Evolutionary conservation across 352 stramenopile genomes (phyloP).

Genomic region (Pythium oligandrum): DNA sequence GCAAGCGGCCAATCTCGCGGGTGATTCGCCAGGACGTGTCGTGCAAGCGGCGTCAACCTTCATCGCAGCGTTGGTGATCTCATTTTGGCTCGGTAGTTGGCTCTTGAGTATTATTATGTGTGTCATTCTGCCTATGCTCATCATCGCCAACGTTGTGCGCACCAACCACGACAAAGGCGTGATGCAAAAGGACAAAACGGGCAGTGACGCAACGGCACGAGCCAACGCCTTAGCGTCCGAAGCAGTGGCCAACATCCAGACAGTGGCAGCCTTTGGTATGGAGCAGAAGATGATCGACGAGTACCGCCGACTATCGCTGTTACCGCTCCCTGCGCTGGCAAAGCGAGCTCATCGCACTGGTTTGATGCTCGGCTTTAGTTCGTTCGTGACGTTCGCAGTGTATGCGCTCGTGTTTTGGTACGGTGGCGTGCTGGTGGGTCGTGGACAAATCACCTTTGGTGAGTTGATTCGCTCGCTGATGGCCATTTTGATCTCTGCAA

Average conservation of each 20-base stretch:
- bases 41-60: constrained; percentile 47
- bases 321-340: constrained; percentile 2
- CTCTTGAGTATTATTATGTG: constrained; percentile 66
- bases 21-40: constrained; percentile 39
- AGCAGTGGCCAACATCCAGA: constrained; percentile 33
- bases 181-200: not conserved
- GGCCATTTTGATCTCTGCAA: constrained; percentile 37
- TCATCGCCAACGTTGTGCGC: constrained; percentile 32
- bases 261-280: constrained; percentile 42
- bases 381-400: constrained; percentile 17
- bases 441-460: constrained; percentile 28
- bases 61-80: constrained; percentile 48
- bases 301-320: constrained; percentile 13
- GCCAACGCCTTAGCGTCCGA: constrained; percentile 18
- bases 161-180: constrained; percentile 19
- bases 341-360: constrained; percentile 13
- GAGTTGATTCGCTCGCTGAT: constrained; percentile 37
- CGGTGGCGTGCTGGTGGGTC: constrained; percentile 27
- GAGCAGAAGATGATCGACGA: constrained; percentile 15
- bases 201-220: constrained; percentile 1
- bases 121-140: constrained; percentile 51
- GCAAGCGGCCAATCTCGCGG: constrained; percentile 40
- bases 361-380: constrained; percentile 17
- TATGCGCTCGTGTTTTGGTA: constrained; percentile 25
- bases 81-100: constrained; percentile 63